A percentile compares a stretch with the other conserved stretches of the same genome.
These are phyloP conservation scores for Skeletonema menzelii DNA, from an alignment of 108 stramenopile species.

Conservation along the genomic window DNA sequence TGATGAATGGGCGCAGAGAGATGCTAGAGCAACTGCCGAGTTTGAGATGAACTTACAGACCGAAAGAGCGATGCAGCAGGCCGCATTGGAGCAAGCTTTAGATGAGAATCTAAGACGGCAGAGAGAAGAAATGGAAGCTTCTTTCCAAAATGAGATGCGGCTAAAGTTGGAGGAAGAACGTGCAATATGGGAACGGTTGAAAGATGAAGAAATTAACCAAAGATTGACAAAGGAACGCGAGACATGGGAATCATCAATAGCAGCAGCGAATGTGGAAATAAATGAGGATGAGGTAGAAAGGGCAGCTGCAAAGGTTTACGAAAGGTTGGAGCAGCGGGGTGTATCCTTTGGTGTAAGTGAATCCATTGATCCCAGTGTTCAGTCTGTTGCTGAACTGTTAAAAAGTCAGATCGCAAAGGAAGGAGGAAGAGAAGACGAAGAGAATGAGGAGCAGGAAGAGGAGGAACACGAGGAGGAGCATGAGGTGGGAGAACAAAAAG, in stretches of 20 bases:
- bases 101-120: slow-evolving; percentile 19
- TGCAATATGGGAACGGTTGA: slow-evolving; percentile 31
- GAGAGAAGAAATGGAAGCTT: slow-evolving; percentile 18
- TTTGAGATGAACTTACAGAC: background rate
- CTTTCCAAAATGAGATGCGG: slow-evolving; percentile 21
- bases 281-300: slow-evolving; percentile 28
- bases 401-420: background rate
- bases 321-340: slow-evolving; percentile 26
- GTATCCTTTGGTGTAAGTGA: slow-evolving; percentile 24
- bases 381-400: slow-evolving; percentile 5
- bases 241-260: slow-evolving; percentile 24
- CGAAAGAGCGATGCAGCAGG: slow-evolving; percentile 8
- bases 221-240: slow-evolving; percentile 24
- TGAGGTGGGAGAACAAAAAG: background rate
- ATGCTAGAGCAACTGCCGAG: background rate
- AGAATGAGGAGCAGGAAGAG: background rate
- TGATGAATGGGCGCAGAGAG: slow-evolving; percentile 16
- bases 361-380: slow-evolving; percentile 10
- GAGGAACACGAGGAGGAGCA: background rate
- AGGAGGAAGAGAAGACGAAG: background rate
- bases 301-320: slow-evolving; percentile 38
- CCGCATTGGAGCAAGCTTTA: slow-evolving; percentile 19
- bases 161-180: slow-evolving; percentile 25
- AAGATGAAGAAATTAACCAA: slow-evolving; percentile 27
- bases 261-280: background rate